These are phyloP conservation scores for Boletus vinaceobasis DNA, from an alignment of 768 basidiomycete species.

Conservation along the genomic window DNA sequence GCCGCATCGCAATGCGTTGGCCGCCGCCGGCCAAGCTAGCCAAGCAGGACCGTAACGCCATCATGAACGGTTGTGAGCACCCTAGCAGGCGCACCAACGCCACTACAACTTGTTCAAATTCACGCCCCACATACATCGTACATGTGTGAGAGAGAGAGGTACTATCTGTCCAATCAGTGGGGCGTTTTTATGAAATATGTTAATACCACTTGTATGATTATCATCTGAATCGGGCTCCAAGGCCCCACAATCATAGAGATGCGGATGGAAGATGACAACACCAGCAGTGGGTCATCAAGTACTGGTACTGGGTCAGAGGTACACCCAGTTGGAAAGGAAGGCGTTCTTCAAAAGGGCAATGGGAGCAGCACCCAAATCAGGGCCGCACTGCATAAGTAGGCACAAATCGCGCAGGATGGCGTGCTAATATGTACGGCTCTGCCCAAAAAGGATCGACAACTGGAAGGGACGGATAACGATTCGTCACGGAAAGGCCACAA, in stretches of 20 bases:
- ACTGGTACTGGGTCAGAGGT: not conserved
- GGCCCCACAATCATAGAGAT: not conserved
- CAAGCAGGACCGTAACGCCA: not conserved
- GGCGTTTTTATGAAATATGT: not conserved
- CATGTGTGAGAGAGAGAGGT: not conserved
- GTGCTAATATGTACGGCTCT: not conserved
- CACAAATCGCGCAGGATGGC: not conserved
- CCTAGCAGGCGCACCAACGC: not conserved
- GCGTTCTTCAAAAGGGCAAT: not conserved
- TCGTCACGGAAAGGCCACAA: not conserved
- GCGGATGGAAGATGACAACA: not conserved
- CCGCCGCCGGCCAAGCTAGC: not conserved
- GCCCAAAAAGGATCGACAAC: not conserved
- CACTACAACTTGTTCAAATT: not conserved
- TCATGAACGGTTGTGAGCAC: not conserved
- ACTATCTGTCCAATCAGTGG: slow-evolving; percentile 14
- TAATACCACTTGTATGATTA: not conserved
- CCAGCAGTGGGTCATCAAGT: not conserved
- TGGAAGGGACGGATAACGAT: not conserved
- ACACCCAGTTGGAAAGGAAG: not conserved
- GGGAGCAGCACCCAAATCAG: not conserved
- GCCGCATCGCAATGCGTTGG: not conserved
- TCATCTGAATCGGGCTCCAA: not conserved
- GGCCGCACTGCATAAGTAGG: not conserved
- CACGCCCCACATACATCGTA: not conserved